These are phyloP conservation scores for Entomortierella parvispora DNA, from an alignment of 192 early-diverging fungal genomes.

Conservation along the genomic window DNA sequence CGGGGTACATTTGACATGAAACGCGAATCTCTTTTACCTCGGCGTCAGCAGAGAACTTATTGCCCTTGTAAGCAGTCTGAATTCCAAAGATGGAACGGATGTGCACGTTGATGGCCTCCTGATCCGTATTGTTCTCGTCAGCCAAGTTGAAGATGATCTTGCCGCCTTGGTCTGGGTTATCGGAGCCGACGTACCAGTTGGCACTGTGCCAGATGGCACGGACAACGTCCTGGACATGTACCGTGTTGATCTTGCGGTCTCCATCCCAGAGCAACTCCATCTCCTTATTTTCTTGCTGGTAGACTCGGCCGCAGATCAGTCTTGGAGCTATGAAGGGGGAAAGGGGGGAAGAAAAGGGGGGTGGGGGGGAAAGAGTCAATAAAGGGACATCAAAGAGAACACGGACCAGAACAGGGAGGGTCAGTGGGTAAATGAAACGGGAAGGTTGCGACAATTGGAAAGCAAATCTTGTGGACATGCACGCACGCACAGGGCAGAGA, in stretches of 20 bases:
- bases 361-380: background rate
- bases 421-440: too few relatives aligned
- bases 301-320: slow-evolving; percentile 91
- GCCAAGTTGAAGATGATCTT: slow-evolving; percentile 83
- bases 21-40: too few relatives aligned
- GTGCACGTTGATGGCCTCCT: slow-evolving; percentile 78
- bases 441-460: too few relatives aligned
- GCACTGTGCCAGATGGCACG: slow-evolving; percentile 68
- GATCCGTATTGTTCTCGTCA: slow-evolving; percentile 88
- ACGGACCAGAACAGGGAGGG: too few relatives aligned
- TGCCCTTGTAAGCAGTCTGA: slow-evolving; percentile 81
- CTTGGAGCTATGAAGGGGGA: slow-evolving; percentile 77
- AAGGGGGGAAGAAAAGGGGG: background rate
- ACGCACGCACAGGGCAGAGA: too few relatives aligned
- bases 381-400: background rate
- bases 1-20: slow-evolving; percentile 70
- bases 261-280: slow-evolving; percentile 97
- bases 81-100: slow-evolving; percentile 80
- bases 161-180: slow-evolving; percentile 51
- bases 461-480: too few relatives aligned
- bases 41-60: slow-evolving; percentile 75
- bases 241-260: slow-evolving; percentile 91
- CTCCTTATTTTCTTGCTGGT: slow-evolving; percentile 78
- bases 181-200: slow-evolving; percentile 61
- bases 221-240: slow-evolving; percentile 90